Base-by-base conservation (phyloP, 2,329 filamentous ascomycete genomes). In the Diatrype stigma region DNA sequence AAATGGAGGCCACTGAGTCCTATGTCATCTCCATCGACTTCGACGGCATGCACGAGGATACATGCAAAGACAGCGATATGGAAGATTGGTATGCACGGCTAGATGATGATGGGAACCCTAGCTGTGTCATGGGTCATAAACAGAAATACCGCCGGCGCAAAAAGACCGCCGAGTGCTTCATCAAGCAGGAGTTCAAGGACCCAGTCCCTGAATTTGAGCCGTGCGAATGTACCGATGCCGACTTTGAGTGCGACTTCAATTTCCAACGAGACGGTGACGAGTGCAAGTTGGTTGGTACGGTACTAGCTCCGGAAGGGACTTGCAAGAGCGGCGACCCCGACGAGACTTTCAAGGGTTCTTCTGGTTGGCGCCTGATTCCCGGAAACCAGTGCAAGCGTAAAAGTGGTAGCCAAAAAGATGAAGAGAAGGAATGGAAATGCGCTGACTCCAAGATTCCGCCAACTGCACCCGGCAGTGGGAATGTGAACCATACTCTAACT, bases 211-310 rank as follows among this genome's bases (percentile, higher is more conserved):
- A 85, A 54, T 86, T 81, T 26, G 82, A 90, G 60, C 71, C 83
- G 45, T 99, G 94, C 74, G 83, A 89, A 38, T 99, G 94, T 70
- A 84, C 85, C 1, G 82, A 87, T 51, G 75, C 78, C 32, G 95
- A 99, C 68, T 99, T 96, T 67, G 94, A 99, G 71, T 99, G 94
- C 67, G 93, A 97, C 66, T 96, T 89, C 76, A 95, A 96, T 68
- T 97, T 96, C 66, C 74, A 84, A 52, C 81, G 82, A 60, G 77
- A 93, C 55, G 78, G 81, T 48, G 81, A 80, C 46, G 78, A 86
- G 55, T 97, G 94, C 66, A 76, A 84, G 22, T 78, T 81, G 7
- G 80, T 77, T 23, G 84, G 82, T 0, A 74, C 80, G 3, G 68
- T 96, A 42, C 67, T 76, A 2, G 74, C 84, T 2, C 91, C 92